Evolutionary conservation across 768 basidiomycete genomes (phyloP), one percentile per base, ranked within the genome.

Genomic region (Russula abietina): DNA sequence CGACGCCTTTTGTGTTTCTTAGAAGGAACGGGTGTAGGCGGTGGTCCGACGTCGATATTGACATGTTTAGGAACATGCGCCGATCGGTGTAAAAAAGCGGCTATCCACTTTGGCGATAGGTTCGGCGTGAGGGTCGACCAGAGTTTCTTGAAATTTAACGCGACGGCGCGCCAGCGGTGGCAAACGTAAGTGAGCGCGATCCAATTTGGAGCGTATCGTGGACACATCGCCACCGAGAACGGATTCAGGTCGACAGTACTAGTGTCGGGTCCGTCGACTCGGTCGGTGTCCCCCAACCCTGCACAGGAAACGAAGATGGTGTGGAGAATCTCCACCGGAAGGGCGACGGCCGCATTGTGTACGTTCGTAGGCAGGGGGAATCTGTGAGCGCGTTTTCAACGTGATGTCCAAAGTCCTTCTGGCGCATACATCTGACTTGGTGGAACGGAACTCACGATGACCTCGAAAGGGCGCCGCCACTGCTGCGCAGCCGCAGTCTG

Each of bases 121-220:
- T 60, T 36, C 2, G 53, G 59, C 0, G 53, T 60, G 52, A 60
- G 28, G 12, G 45, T 41, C 7, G 41, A 60, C 59, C 59, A 60
- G 11, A 60, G 52, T 45, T 46, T 60, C 43, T 22, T 45, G 4
- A 60, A 54, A 1, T 54, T 51, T 22, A 60, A 19, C 19, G 59
- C 41, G 32, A 45, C 32, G 1, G 16, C 41, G 9, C 59, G 50
- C 59, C 59, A 60, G 12, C 33, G 59, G 4, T n/a, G 41, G 36
- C 59, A 60, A 2, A 60, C 59, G 14, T 60, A 45, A 22, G 51
- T 60, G 41, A 60, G 46, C 17, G 41, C 51, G 3, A 60, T 17
- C 59, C 59, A 60, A 24, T 14, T 33, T 28, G 59, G 59, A 2
- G 39, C n/a, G 17, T 59, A 33, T 52, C 30, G 43, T 4, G 49